Percentiles rank a stretch among this genome's conserved stretches.
Evolutionary conservation across 1,139 yeast genomes (phyloP).

Genomic region (Cylindricascospora bacillispora): DNA sequence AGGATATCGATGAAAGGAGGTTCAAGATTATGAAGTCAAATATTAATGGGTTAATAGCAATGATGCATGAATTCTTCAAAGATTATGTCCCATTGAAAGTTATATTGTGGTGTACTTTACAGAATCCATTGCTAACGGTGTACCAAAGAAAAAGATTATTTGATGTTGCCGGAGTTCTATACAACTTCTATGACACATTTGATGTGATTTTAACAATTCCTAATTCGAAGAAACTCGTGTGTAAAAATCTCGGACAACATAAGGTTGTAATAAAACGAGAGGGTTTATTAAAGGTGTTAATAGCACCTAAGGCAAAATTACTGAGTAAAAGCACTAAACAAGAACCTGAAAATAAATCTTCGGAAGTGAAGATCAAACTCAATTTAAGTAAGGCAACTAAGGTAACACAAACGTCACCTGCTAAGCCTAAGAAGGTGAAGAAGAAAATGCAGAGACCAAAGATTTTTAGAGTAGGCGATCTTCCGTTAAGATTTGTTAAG

Average conservation of each 20-base stretch:
- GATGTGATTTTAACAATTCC: conserved; percentile 56
- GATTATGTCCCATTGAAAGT: conserved; percentile 48
- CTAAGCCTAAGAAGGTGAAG: conserved; percentile 5
- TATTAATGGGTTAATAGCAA: conserved; percentile 39
- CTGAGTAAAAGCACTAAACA: conserved; percentile 4
- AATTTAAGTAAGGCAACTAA: conserved; percentile 3
- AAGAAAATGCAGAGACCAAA: conserved; percentile 7
- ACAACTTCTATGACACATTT: conserved; percentile 48
- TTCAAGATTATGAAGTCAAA: conserved; percentile 33
- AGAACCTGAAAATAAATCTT: conserved; percentile 4
- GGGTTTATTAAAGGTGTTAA: conserved; percentile 26
- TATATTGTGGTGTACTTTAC: conserved; percentile 61
- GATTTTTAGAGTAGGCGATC: conserved; percentile 19
- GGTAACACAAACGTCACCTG: conserved; percentile 4
- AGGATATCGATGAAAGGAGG: conserved; percentile 34
- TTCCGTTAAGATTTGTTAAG: conserved; percentile 24
- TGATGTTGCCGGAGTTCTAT: conserved; percentile 53
- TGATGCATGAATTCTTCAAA: conserved; percentile 53
- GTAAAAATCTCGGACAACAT: conserved; percentile 30
- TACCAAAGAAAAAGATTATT: conserved; percentile 52
- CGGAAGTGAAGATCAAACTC: conserved; percentile 4
- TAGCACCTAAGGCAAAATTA: conserved; percentile 16
- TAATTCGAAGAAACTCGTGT: conserved; percentile 50
- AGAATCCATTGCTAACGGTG: conserved; percentile 45
- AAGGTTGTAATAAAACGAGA: conserved; percentile 25